phyloP scores from a whole-genome alignment of 306 rosid species.

The Comarum palustre region DNA sequence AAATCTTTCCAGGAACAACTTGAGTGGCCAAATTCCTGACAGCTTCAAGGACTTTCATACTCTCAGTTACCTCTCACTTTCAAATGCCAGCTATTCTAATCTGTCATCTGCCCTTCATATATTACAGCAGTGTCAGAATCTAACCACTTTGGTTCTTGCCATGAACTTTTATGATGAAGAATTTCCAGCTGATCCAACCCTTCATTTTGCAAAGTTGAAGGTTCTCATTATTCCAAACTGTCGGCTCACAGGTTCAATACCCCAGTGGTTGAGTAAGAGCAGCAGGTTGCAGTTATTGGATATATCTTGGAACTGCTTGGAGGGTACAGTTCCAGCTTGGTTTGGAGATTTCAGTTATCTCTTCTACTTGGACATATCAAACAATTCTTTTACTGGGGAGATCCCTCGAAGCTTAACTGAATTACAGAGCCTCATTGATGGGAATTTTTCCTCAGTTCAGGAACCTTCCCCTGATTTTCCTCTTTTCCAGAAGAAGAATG shows the following conservation, averaged over 20 bases:
- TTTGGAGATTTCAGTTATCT: conserved; percentile 21
- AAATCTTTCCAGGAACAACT: conserved; percentile 27
- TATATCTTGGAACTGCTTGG: conserved; percentile 42
- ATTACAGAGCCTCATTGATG: background rate
- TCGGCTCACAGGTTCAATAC: conserved; percentile 41
- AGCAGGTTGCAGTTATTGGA: conserved; percentile 37
- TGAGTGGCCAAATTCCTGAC: conserved; percentile 23
- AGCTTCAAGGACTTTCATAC: conserved; percentile 30
- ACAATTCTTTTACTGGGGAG: conserved; percentile 40
- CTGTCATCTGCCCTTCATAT: conserved; percentile 30
- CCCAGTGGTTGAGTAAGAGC: conserved; percentile 42
- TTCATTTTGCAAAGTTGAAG: conserved; percentile 31
- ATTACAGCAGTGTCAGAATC: conserved; percentile 37
- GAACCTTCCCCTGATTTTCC: conserved; percentile 2
- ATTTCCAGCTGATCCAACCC: conserved; percentile 22
- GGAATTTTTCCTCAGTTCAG: background rate
- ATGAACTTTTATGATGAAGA: conserved; percentile 36
- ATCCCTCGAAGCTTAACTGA: conserved; percentile 23
- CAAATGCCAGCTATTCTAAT: conserved; percentile 19
- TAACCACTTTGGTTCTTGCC: conserved; percentile 28
- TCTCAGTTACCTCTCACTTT: conserved; percentile 28
- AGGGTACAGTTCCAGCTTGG: conserved; percentile 40
- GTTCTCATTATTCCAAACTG: conserved; percentile 28
- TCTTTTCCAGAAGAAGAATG: background rate
- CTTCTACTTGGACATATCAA: conserved; percentile 36